phyloP scores from a whole-genome alignment of 352 stramenopile genomes.

The Pythium myriotylum region DNA sequence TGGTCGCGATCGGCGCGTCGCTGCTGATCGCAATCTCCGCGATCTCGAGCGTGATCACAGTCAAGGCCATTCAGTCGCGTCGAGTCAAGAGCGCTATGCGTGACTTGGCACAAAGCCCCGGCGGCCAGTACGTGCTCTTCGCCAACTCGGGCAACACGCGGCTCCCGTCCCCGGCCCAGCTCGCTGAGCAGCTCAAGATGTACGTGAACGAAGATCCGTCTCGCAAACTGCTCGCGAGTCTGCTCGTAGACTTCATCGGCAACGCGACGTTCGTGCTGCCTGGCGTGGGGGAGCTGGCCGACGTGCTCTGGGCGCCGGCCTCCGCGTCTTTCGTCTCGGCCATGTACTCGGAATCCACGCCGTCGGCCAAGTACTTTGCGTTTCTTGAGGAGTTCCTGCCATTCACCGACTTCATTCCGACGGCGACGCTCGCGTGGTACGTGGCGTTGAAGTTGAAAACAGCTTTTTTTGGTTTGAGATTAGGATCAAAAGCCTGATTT shows the following conservation, averaged over 20 bases:
- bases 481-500: too few species aligned
- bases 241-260: constrained; percentile 91
- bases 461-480: too few species aligned
- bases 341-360: constrained; percentile 89
- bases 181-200: constrained; percentile 35
- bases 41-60: constrained; percentile 50
- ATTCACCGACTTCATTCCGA: constrained; percentile 96
- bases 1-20: constrained; percentile 44
- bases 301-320: constrained; percentile 92
- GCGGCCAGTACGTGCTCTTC: constrained; percentile 70
- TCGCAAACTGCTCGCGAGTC: constrained; percentile 61
- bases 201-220: constrained; percentile 63
- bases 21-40: constrained; percentile 49
- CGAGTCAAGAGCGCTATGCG: constrained; percentile 44
- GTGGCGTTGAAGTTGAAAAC: constrained; percentile 3
- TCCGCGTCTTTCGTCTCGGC: constrained; percentile 88
- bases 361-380: constrained; percentile 87
- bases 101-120: constrained; percentile 49
- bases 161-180: constrained; percentile 30
- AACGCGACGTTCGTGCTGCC: constrained; percentile 88
- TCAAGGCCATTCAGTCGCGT: constrained; percentile 55
- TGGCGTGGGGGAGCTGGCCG: constrained; percentile 85
- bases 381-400: constrained; percentile 88
- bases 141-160: constrained; percentile 41
- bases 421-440: constrained; percentile 92